Base-by-base conservation (phyloP, 192 early-diverging fungal species). In the Thoreauomyces humboldtii region DNA sequence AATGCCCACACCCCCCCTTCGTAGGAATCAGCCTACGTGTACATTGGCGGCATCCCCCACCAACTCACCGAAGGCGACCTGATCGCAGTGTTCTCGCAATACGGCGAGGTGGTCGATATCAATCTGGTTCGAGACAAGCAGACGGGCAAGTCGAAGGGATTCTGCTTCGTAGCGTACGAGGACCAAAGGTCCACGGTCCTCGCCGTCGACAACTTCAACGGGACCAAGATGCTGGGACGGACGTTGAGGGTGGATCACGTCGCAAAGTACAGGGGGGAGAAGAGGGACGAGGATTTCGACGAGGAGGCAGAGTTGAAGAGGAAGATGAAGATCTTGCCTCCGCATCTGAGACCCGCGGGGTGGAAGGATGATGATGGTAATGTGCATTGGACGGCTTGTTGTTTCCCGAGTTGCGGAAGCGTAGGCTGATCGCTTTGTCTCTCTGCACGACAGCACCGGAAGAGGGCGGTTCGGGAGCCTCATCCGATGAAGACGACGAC, bases 181-280 rank as follows among this genome's bases (percentile, higher is more conserved):
- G 93, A 97, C 80, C 93, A 98, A 69, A 71, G 90, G 51, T 88
- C 86, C 53, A 97, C 94, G 2, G 73, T 93, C 0, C 77, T 98
- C 34, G 92, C 93, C 0, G 96, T 98, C 4, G 96, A 98, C 75
- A 98, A 98, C 73, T 81, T 98, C 33, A 94, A 94, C 70, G 93
- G 93, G 6, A 73, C 73, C 9, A 48, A 76, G 55, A 61, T 78
- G n/a, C 29, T 61, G 1, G 65, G 65, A 1, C 62, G 77, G 2
- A 78, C 53, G 15, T 37, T 78, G 21, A 61, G 77, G 5, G 77
- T 78, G 0, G 77, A 78, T 35, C 77, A 78, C 61, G 77, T 78
- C 5, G 60, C 41, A 1, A 60, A 78, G 24, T 78, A 78, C 47
- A 47, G 69, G 2, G 57, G 66, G 25, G 62, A 34, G n/a, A 74